Evolutionary conservation across 164 flowering plant genomes (phyloP), one percentile per base, ranked within the genome.

Genomic region (Taxillus chinensis): DNA sequence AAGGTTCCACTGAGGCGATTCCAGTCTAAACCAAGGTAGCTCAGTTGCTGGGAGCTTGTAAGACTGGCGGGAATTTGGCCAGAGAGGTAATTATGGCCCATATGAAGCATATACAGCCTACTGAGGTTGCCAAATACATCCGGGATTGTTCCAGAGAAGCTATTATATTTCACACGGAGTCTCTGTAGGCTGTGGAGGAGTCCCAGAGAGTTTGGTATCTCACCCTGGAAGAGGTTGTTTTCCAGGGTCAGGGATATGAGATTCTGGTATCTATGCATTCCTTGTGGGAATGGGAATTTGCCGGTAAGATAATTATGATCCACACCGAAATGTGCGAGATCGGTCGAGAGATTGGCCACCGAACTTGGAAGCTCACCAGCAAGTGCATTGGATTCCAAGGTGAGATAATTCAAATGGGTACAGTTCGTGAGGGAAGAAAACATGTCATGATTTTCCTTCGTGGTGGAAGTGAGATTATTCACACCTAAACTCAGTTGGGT

Each of bases 1-100:
- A 86, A 73, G 73, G 62, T 78, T 43, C 86, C 92, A 59, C 61
- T 75, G 6, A 86, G 76, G 63, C n/a, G 72, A 39, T 86, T 86
- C 56, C 55, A 57, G 8, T 83, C 80, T 9, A 86, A 27, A 55
- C 75, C 83, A 53, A 86, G 41, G 7, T 64, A 66, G 9, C 45
- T 65, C 43, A 85, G 51, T 8, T 41, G 12, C 40, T 60, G 54
- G 4, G 69, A 70, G 52, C 71, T 71, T 2, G 65, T 73, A 45
- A 81, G 56, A 61, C 57, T 67, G 0, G 58, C 12, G 3, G 90
- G 86, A 16, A 86, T 74, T 0, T 13, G 13, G 8, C 93, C 86
- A 5, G 17, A 64, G 41, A 86, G 41, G 3, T 63, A 37, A 63
- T 87, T 87, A 14, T 65, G 52, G 5, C 74, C 67, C 27, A 83